Conservation (phyloP, 371 early-diverging fungal genomes). For the Nosema granulosis region DNA sequence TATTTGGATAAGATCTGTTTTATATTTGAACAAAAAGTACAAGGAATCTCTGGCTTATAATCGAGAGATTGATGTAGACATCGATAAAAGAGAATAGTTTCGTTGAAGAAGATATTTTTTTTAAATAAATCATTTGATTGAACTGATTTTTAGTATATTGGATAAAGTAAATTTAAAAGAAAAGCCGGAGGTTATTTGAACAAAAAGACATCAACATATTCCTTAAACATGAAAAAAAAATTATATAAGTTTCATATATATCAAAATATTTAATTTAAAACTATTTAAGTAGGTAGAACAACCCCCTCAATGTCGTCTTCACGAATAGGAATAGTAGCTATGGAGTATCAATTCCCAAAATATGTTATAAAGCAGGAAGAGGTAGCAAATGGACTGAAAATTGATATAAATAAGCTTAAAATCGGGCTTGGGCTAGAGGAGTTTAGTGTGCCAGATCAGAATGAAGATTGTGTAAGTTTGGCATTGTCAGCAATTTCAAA, state of each 20-base stretch:
- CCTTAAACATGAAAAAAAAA: background rate
- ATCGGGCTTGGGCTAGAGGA: slow-evolving; percentile 47
- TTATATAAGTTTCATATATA: background rate
- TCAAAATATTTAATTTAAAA: too few species aligned
- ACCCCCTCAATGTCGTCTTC: background rate
- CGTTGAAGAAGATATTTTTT: too few species aligned
- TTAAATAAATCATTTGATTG: background rate
- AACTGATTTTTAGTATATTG: background rate
- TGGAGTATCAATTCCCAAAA: slow-evolving; percentile 46
- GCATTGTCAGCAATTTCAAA: slow-evolving; percentile 73
- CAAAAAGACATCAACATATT: background rate
- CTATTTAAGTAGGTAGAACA: too few species aligned
- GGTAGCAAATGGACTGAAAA: slow-evolving; percentile 19
- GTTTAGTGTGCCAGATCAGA: slow-evolving; percentile 10
- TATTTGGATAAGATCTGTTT: slow-evolving; percentile 60
- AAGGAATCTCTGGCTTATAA: slow-evolving; percentile 40
- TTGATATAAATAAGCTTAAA: slow-evolving; percentile 33
- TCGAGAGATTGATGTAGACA: slow-evolving; percentile 50
- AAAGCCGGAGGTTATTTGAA: background rate
- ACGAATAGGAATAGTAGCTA: slow-evolving; percentile 39
- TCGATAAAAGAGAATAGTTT: background rate
- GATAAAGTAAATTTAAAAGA: background rate
- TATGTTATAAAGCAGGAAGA: slow-evolving; percentile 29
- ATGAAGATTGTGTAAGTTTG: slow-evolving; percentile 49
- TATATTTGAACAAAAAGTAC: slow-evolving; percentile 59